Percentiles rank a stretch among this genome's conserved stretches.
Conservation (phyloP, 257 asterid genomes). For the Plantago major region DNA sequence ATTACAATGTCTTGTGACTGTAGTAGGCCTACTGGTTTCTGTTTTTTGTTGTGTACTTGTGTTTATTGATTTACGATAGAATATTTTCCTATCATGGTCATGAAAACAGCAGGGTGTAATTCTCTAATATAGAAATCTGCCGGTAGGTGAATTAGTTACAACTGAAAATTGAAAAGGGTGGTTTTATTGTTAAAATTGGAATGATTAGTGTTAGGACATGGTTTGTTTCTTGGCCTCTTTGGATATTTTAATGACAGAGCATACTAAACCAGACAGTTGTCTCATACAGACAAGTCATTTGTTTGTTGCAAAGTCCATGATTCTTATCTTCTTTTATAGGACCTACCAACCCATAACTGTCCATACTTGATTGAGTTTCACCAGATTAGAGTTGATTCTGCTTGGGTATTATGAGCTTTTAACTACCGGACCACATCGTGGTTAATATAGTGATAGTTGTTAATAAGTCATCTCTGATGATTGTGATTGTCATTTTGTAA, state of each 20-base stretch:
- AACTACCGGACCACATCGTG: not conserved
- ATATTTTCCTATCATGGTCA: not conserved
- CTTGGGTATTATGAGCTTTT: not conserved
- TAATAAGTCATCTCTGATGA: no score
- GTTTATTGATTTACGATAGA: not conserved
- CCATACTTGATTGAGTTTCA: slow-evolving; percentile 7
- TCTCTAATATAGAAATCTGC: not conserved
- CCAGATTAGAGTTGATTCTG: slow-evolving; percentile 5
- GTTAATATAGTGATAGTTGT: slow-evolving; percentile 4
- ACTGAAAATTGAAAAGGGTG: slow-evolving; percentile 6
- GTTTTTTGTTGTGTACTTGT: not conserved
- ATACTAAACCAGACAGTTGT: slow-evolving; percentile 13
- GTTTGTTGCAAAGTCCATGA: slow-evolving; percentile 19
- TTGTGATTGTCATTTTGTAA: not conserved
- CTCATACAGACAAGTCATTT: slow-evolving; percentile 28
- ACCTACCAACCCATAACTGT: slow-evolving; percentile 27
- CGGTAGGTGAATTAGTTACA: slow-evolving; percentile 16
- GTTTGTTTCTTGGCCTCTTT: slow-evolving; percentile 7
- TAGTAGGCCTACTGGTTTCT: not conserved
- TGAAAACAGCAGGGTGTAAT: not conserved
- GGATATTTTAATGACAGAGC: slow-evolving; percentile 10
- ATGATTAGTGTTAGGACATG: not conserved
- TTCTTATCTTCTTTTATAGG: slow-evolving; percentile 15
- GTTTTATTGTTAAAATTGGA: not conserved
- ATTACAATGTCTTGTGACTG: not conserved